phyloP scores from a whole-genome alignment of 805 yeast genomes.

The Starmerella stigmatis region DNA sequence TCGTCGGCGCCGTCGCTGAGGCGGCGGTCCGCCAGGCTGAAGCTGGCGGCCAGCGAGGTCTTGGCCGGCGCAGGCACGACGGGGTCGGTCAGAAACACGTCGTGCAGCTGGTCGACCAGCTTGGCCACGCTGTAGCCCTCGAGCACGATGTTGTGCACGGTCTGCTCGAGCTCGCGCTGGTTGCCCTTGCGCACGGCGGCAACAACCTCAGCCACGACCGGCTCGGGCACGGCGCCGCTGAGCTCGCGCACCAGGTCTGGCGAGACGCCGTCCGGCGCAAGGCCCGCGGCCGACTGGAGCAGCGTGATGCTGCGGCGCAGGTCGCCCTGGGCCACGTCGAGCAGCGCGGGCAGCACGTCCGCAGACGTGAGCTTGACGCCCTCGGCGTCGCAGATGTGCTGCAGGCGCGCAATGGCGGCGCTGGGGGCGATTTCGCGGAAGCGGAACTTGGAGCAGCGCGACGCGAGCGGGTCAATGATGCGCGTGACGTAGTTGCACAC shows the following conservation, averaged over 20 bases:
- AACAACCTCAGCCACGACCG: slow-evolving; percentile 37
- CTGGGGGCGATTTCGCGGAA: slow-evolving; percentile 65
- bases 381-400: slow-evolving; percentile 48
- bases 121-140: slow-evolving; percentile 78
- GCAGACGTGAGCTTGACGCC: slow-evolving; percentile 33
- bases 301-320: slow-evolving; percentile 85
- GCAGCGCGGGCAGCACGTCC: slow-evolving; percentile 51
- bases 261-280: slow-evolving; percentile 34
- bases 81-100: slow-evolving; percentile 49
- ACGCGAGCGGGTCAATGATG: slow-evolving; percentile 91
- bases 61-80: slow-evolving; percentile 44
- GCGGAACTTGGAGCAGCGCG: slow-evolving; percentile 91
- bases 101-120: slow-evolving; percentile 61
- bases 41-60: slow-evolving; percentile 48
- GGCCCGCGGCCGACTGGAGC: slow-evolving; percentile 57
- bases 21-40: slow-evolving; percentile 66
- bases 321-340: slow-evolving; percentile 78
- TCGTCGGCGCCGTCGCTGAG: slow-evolving; percentile 83
- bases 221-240: slow-evolving; percentile 61
- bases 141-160: slow-evolving; percentile 43
- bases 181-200: slow-evolving; percentile 30
- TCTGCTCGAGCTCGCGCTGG: slow-evolving; percentile 24
- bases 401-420: slow-evolving; percentile 60
- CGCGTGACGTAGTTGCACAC: slow-evolving; percentile 95
- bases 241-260: slow-evolving; percentile 48